A percentile compares a stretch with the other conserved stretches of the same genome.
phyloP scores from a whole-genome alignment of 2,329 filamentous ascomycete genomes.

The Aureobasidium leucospermi region DNA sequence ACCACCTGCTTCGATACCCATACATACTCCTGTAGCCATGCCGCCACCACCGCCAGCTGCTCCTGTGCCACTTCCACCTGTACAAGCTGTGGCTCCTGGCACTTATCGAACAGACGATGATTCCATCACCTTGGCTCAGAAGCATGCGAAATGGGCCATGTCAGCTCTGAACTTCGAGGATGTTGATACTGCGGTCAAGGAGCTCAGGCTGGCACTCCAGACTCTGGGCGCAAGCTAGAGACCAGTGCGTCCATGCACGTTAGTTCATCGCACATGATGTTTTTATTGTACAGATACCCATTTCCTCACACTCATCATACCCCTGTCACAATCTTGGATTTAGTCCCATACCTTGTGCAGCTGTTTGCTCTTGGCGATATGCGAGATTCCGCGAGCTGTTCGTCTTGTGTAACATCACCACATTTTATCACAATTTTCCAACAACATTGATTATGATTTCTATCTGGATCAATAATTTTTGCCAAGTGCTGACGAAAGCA shows the following conservation, averaged over 20 bases:
- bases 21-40: constrained; percentile 21
- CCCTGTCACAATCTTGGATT: neutral
- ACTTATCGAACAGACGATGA: constrained; percentile 56
- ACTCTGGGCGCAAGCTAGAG: constrained; percentile 55
- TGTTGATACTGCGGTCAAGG: constrained; percentile 78
- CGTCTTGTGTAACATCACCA: neutral
- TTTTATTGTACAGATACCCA: neutral
- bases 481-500: too few species aligned
- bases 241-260: neutral
- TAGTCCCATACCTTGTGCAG: neutral
- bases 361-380: neutral
- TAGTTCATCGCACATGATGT: neutral
- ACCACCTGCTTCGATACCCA: constrained; percentile 19
- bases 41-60: constrained; percentile 19
- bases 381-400: neutral
- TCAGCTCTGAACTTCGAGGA: constrained; percentile 97
- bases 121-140: constrained; percentile 72
- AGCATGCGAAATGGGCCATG: constrained; percentile 95
- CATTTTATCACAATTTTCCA: neutral
- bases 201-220: constrained; percentile 68
- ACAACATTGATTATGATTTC: too few species aligned
- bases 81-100: constrained; percentile 29
- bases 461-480: too few species aligned
- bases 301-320: neutral
- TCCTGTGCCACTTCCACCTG: constrained; percentile 14